Conservation (phyloP, 1,284 basidiomycete species). For the Porodaedalea pini region DNA sequence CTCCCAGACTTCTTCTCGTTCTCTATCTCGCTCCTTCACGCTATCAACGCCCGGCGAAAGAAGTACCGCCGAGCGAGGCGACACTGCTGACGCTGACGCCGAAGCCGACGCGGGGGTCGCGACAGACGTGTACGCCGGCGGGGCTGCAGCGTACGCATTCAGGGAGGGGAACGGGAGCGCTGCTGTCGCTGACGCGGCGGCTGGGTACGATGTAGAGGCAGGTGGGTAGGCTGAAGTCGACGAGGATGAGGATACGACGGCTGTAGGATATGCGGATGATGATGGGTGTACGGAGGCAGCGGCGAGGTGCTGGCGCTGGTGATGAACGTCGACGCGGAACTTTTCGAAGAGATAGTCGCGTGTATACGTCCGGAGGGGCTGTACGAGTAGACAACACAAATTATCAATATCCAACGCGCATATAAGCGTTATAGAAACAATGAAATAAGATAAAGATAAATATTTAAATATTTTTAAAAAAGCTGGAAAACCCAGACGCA, state of each 20-base stretch:
- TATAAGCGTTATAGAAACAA: neutral
- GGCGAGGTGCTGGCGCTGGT: constrained; percentile 37
- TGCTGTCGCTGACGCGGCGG: neutral
- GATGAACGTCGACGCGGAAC: constrained; percentile 59
- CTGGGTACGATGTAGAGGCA: constrained; percentile 39
- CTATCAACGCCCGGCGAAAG: neutral
- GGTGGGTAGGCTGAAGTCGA: constrained; percentile 36
- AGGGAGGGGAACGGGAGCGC: neutral
- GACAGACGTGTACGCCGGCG: too few species aligned
- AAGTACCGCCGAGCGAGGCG: neutral
- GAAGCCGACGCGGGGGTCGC: neutral
- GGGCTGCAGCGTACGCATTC: neutral
- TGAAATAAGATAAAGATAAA: constrained; percentile 21
- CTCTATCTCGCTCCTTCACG: neutral
- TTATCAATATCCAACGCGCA: constrained; percentile 22
- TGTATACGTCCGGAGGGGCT: constrained; percentile 81
- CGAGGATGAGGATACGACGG: neutral
- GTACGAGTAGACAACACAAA: constrained; percentile 12
- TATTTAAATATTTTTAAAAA: constrained; percentile 20
- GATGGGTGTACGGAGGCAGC: neutral
- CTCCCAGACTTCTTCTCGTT: neutral
- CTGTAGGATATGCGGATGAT: neutral
- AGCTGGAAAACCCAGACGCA: constrained; percentile 36
- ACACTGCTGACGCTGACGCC: neutral
- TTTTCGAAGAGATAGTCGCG: constrained; percentile 78